These are phyloP conservation scores for Candida lessepsii DNA, from an alignment of 805 yeast genomes.

Conservation along the genomic window DNA sequence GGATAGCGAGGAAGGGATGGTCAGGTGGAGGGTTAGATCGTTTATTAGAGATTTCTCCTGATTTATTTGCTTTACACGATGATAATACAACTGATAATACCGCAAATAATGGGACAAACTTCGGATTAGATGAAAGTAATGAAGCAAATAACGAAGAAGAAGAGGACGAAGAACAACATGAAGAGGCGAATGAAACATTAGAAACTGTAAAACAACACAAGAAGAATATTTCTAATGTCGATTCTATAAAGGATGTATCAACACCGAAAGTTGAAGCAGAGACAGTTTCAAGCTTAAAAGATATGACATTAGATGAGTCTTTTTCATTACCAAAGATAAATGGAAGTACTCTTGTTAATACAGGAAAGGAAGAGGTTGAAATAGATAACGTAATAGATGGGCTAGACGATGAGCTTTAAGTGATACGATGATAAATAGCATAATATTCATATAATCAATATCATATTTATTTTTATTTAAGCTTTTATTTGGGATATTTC, in stretches of 20 bases:
- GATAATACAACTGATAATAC: conserved; percentile 25
- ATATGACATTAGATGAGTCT: conserved; percentile 46
- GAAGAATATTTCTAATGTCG: background rate
- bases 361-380: conserved; percentile 8
- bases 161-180: conserved; percentile 1
- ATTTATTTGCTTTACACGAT: conserved; percentile 31
- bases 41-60: conserved; percentile 61
- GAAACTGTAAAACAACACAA: conserved; percentile 11
- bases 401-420: conserved; percentile 6
- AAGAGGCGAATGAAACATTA: conserved; percentile 7
- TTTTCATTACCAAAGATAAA: conserved; percentile 48
- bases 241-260: conserved; percentile 6
- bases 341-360: conserved; percentile 15
- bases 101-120: conserved; percentile 7
- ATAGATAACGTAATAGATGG: conserved; percentile 11
- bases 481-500: too few relatives aligned
- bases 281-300: conserved; percentile 2
- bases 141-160: conserved; percentile 2
- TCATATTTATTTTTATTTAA: too few relatives aligned
- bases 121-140: conserved; percentile 8
- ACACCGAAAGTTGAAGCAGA: conserved; percentile 3
- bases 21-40: conserved; percentile 84
- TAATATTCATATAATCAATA: too few relatives aligned
- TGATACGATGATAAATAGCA: background rate
- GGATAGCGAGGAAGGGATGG: conserved; percentile 82